A percentile compares a stretch with the other conserved stretches of the same genome.
These are phyloP conservation scores for Theobroma cacao DNA, from an alignment of 345 rosid genomes.

Conservation along the genomic window DNA sequence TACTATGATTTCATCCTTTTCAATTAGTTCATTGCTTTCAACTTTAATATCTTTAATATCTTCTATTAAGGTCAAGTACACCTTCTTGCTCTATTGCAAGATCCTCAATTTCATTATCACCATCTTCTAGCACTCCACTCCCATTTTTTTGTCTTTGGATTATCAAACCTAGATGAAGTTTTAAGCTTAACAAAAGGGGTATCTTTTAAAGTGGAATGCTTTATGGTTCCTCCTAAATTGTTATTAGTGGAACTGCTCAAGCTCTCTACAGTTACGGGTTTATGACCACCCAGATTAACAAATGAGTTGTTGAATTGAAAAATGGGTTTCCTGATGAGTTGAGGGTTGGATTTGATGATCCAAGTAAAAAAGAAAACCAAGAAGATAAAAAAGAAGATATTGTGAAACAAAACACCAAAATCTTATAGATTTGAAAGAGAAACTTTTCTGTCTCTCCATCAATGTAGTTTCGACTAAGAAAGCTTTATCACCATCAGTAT, in stretches of 20 bases:
- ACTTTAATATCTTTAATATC: conserved; percentile 25
- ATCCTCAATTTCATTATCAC: conserved; percentile 11
- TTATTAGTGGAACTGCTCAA: conserved; percentile 23
- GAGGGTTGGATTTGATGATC: conserved; percentile 53
- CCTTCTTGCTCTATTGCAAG: conserved; percentile 21
- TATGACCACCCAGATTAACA: conserved; percentile 13
- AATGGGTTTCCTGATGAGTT: conserved; percentile 29
- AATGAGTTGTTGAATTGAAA: conserved; percentile 38
- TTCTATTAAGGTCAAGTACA: conserved; percentile 16
- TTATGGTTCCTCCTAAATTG: conserved; percentile 23
- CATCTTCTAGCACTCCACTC: conserved; percentile 12
- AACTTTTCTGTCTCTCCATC: conserved; percentile 88
- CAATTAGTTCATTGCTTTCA: conserved; percentile 16
- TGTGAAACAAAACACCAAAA: conserved; percentile 45
- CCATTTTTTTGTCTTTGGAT: conserved; percentile 15
- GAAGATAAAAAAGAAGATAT: conserved; percentile 56
- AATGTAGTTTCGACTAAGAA: no score
- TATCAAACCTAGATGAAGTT: conserved; percentile 43
- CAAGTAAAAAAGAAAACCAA: conserved; percentile 52
- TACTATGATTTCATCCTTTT: conserved; percentile 12
- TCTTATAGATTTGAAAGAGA: conserved; percentile 62
- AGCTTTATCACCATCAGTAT: no score
- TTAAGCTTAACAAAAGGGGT: conserved; percentile 28
- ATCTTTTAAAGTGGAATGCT: conserved; percentile 32
- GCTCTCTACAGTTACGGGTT: conserved; percentile 27